Base-by-base conservation (phyloP, 2,329 filamentous ascomycete species). In the Aspergillus chevalieri region DNA sequence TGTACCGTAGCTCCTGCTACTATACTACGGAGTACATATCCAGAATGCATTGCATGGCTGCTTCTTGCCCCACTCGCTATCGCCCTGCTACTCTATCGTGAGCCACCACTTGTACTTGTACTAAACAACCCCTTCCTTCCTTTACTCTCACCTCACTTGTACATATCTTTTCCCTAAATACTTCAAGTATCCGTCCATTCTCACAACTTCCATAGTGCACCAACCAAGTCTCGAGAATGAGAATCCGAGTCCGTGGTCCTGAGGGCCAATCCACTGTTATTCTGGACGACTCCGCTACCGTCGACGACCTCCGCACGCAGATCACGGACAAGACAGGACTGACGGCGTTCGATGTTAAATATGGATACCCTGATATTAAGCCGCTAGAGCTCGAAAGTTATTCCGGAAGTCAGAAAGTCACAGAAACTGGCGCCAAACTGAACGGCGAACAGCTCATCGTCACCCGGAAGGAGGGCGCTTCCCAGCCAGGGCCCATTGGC, bases 341-440 rank as follows among this genome's bases (percentile, higher is more conserved):
- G 14, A 61, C 75, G 6, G 74, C 76, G 12, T 90, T 92, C 62
- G 81, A 86, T 41, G 74, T 95, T 54, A 95, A 93, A 74, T 89
- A 86, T 70, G 89, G 89, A 33, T 95, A 87, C 60, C 92, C 92
- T 1, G 84, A 88, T 21, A 59, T 69, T 34, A 83, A 85, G 62
- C 75, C 82, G 0, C 77, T 97, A 14, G 76, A 82, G 33, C 73
- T 85, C 8, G 76, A 80, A 34, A 65, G 72, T 38, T 77, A 78
- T 26, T 75, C 80, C 17, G 70, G 56, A 62, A 67, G 66, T 28
- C 78, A 71, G 54, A 72, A 61, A 54, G 78, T 80, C 60, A 74
- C 65, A 26, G 77, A 83, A 47, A 74, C 83, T 1, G 81, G 78
- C 7, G 66, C 85, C 47, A 81, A 81, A 46, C 72, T 88, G 19